These are phyloP conservation scores for Russula abietina DNA, from an alignment of 768 basidiomycete species.

Conservation along the genomic window DNA sequence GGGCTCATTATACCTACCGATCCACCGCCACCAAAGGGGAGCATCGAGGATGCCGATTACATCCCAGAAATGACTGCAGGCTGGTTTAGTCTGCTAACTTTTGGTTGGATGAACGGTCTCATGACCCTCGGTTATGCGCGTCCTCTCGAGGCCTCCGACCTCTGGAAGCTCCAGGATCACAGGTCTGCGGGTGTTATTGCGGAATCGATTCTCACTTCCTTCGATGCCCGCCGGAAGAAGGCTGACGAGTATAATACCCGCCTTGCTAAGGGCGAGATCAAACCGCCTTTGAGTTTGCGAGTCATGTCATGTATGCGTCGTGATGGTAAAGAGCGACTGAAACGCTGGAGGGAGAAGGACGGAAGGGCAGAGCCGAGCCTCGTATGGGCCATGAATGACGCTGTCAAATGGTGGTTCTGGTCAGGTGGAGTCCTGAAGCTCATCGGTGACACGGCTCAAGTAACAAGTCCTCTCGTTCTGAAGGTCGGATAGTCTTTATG, in stretches of 20 bases:
- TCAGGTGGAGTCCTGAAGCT: constrained; percentile 51
- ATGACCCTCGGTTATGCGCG: constrained; percentile 71
- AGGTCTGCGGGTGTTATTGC: constrained; percentile 58
- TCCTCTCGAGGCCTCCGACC: constrained; percentile 72
- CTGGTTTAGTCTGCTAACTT: constrained; percentile 55
- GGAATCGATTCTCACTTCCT: constrained; percentile 55
- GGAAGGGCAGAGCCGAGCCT: constrained; percentile 58
- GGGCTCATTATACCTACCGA: constrained; percentile 24
- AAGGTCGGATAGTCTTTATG: constrained; percentile 48
- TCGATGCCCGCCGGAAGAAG: constrained; percentile 46
- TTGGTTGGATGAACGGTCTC: constrained; percentile 69
- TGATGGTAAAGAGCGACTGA: constrained; percentile 49
- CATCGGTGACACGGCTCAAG: constrained; percentile 62
- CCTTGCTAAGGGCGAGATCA: constrained; percentile 58
- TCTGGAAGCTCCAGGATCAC: constrained; percentile 68
- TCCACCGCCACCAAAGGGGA: constrained; percentile 41
- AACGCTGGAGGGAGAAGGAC: constrained; percentile 54
- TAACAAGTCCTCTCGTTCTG: constrained; percentile 70
- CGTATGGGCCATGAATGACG: constrained; percentile 65
- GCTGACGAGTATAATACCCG: constrained; percentile 68
- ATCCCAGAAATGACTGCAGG: constrained; percentile 65
- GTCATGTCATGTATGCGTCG: constrained; percentile 59
- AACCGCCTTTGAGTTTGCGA: constrained; percentile 43
- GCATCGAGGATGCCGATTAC: constrained; percentile 52
- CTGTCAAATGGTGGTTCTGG: too few relatives aligned